Base-by-base conservation (phyloP, 148 eudicot species). In the Dysphania ambrosioides region DNA sequence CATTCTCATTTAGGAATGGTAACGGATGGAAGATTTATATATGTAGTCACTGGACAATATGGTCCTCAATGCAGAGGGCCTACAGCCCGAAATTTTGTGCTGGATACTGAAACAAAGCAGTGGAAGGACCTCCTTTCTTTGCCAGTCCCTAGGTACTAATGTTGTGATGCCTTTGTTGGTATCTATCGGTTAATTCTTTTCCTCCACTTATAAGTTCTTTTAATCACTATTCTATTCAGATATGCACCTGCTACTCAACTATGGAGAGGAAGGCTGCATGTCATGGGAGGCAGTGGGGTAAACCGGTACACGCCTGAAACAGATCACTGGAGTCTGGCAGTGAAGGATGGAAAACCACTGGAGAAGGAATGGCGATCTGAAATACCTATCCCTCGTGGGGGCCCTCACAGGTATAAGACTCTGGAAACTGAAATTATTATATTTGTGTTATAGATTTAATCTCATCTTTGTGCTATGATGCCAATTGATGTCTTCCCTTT, bases 61-160 rank as follows among this genome's bases (percentile, higher is more conserved):
- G 99, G 99, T 73, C 99, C 97, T 1, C 99, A 96, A 77, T 96
- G 99, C 82, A 83, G 99, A 80, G 99, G 99, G 11, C 91, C 97
- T 8, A 96, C 99, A 47, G 85, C 97, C 29, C 90, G 79, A 35
- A 92, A 83, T 18, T 92, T 96, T 78, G 94, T 92, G 71, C 80
- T 96, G 66, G 99, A 96, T 72, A 92, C 95, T 58, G 78, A 82
- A 70, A 92, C 97, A 62, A 90, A 84, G 89, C 78, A 88, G 79
- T 96, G 99, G 97, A 66, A 10, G 51, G 91, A 88, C 57, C 53
- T 96, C 84, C 97, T 89, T 24, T 78, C 97, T 71, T 86, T 96
- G 82, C 99, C 99, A 5, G 87, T 88, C 44, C 97, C 99, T 38
- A 88, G 97, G 99, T 96, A n/a, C n/a, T n/a, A 82, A 55, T 78